Evolutionary conservation across 2,329 filamentous ascomycete species (phyloP), one percentile per base, ranked within the genome.

Genomic region (Stagonosporopsis cucurbitacearum): DNA sequence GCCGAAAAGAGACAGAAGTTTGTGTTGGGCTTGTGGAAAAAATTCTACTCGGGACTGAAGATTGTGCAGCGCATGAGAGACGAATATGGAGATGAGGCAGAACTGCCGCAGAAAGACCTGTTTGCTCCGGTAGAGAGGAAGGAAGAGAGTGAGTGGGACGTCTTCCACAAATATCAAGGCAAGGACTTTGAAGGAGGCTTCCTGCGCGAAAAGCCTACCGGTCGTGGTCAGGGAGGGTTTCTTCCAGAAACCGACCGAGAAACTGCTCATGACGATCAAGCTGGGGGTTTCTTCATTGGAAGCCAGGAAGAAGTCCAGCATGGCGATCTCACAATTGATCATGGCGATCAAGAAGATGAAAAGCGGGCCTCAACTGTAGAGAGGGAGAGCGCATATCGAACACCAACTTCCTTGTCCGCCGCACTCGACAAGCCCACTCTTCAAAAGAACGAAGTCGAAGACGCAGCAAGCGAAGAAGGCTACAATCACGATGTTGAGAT

Each of bases 41-140:
- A 90, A 74, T 91, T 97, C 65, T 76, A 96, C 13, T 90, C 93
- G 81, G 93, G 93, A 0, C 72, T 97, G 76, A 84, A 92, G 3
- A 95, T 98, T 54, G 82, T 91, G 0, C 60, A 73, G 45, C 58
- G 70, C 15, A 68, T 75, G 69, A 69, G 64, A 33, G 60, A 63
- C 6, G 69, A 73, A 48, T 74, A 74, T 53, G 70, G 70, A 0
- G 68, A 73, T 0, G 68, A 72, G 25, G 61, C 63, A 4, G 67
- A 69, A 19, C 84, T 95, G 72, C 83, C 92, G 44, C 90, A 96
- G 58, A 73, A 76, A 33, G 78, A 41, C 7, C 47, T 30, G n/a
- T 40, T 39, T 2, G 45, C 44, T 12, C 46, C 45, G 2, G 49
- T 59, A 15, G 82, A 86, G 15, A 80, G 84, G 1, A 80, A 86